Evolutionary conservation across 176 grass and related monocot genomes (phyloP).

Genomic region (Sorghum bicolor): Sorghum_bicolor_NCBIv3 NC_012870.2:20776501-20777000

Average conservation of each 20-base stretch:
- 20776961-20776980: conserved; percentile 90
- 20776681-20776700: conserved; percentile 42
- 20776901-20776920: conserved; percentile 93
- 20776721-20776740: conserved; percentile 97
- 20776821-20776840: conserved; percentile 90
- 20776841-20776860: conserved; percentile 96
- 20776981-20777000: conserved; percentile 97
- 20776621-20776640: conserved; percentile 69
- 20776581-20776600: neutral
- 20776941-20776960: conserved; percentile 89
- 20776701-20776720: conserved; percentile 82
- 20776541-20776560: neutral
- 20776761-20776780: conserved; percentile 98
- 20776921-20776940: conserved; percentile 84
- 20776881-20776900: conserved; percentile 70
- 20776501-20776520: neutral
- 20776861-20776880: conserved; percentile 68
- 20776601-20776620: neutral
- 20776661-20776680: conserved; percentile 61
- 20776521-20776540: neutral
- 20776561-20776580: neutral
- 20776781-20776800: conserved; percentile 93
- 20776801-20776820: conserved; percentile 87
- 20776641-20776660: conserved; percentile 90
- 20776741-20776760: conserved; percentile 93